These are phyloP conservation scores for Fusarium scirpi DNA, from an alignment of 2,329 filamentous ascomycete species.

Conservation along the genomic window DNA sequence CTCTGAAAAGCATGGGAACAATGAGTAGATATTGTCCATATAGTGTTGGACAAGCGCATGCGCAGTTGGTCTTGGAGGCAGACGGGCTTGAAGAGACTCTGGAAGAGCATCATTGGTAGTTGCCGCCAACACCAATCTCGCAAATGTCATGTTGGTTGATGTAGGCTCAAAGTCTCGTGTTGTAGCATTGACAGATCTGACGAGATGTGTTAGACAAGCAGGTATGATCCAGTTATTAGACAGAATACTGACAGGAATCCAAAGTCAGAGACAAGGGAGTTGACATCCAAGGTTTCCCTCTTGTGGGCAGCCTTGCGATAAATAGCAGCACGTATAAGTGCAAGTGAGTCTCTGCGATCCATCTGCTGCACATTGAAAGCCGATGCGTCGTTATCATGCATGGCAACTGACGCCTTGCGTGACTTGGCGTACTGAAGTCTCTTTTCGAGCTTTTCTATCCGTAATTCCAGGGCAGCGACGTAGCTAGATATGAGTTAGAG, in stretches of 20 bases:
- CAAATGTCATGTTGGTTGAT: constrained; percentile 90
- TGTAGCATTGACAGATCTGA: constrained; percentile 90
- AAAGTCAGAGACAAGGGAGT: constrained; percentile 93
- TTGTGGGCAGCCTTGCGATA: constrained; percentile 73
- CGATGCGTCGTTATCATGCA: constrained; percentile 68
- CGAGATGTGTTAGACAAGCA: constrained; percentile 12
- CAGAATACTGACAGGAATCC: constrained; percentile 77
- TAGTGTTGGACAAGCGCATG: constrained; percentile 83
- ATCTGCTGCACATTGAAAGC: constrained; percentile 50
- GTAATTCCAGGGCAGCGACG: constrained; percentile 92
- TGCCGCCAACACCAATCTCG: constrained; percentile 86
- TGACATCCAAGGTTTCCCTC: constrained; percentile 86
- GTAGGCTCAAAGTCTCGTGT: constrained; percentile 94
- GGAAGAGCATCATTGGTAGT: constrained; percentile 80
- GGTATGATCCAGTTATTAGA: background rate
- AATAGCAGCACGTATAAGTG: constrained; percentile 71
- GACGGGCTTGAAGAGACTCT: constrained; percentile 65
- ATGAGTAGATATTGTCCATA: constrained; percentile 81
- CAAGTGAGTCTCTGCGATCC: constrained; percentile 73
- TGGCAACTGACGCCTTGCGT: constrained; percentile 76
- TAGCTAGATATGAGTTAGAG: constrained; percentile 66
- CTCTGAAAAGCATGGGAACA: constrained; percentile 87
- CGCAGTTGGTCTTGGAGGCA: constrained; percentile 79
- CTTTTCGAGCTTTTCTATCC: constrained; percentile 88
- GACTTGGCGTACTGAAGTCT: constrained; percentile 77